phyloP scores from a whole-genome alignment of 441 rosid species.

The Breynia disticha region DNA sequence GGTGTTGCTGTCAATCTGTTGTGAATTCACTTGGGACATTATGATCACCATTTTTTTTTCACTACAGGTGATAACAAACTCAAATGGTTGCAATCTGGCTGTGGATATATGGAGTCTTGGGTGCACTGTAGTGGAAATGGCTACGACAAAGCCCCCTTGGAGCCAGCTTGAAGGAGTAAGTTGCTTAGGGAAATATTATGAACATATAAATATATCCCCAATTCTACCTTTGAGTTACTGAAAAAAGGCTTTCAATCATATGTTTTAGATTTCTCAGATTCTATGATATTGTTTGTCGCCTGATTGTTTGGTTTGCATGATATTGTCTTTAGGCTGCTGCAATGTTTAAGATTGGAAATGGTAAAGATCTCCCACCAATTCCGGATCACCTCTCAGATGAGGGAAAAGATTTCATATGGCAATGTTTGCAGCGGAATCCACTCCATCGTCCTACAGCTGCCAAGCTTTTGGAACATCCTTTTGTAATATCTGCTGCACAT shows the following conservation, averaged over 20 bases:
- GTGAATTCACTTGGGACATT: neutral
- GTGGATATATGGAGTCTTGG: constrained; percentile 92
- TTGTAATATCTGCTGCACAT: constrained; percentile 17
- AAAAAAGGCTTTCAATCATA: neutral
- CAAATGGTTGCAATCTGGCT: constrained; percentile 60
- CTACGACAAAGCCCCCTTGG: constrained; percentile 78
- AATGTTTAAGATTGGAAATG: constrained; percentile 80
- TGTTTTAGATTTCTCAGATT: neutral
- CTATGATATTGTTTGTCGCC: neutral
- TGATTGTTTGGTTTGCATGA: constrained; percentile 16
- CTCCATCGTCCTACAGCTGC: constrained; percentile 60
- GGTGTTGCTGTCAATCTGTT: neutral
- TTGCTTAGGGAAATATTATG: constrained; percentile 9
- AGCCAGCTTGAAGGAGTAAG: constrained; percentile 75
- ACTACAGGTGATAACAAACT: constrained; percentile 43
- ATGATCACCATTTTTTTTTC: neutral
- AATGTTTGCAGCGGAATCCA: constrained; percentile 68
- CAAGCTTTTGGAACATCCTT: constrained; percentile 55
- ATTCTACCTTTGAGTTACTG: neutral
- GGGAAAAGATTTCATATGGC: constrained; percentile 63
- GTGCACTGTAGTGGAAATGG: constrained; percentile 84
- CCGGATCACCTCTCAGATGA: constrained; percentile 67
- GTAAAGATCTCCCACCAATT: constrained; percentile 69
- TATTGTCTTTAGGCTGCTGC: constrained; percentile 43
- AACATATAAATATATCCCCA: neutral